phyloP scores from a whole-genome alignment of 371 early-diverging fungal genomes.

The Encephalitozoon romaleae region DNA sequence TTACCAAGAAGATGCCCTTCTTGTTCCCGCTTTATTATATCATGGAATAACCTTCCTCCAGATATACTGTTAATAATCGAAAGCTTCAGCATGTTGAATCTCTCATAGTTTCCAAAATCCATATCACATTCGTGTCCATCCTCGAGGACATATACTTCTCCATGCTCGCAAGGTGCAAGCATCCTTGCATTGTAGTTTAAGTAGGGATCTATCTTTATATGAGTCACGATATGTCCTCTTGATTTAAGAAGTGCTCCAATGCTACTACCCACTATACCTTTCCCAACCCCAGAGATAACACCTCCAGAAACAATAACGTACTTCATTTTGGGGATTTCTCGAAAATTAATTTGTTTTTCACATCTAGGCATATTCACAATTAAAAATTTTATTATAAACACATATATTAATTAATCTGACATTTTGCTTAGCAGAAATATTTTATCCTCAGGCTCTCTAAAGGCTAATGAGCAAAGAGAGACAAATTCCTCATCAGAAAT shows the following conservation, averaged over 20 bases:
- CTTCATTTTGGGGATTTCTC: conserved; percentile 50
- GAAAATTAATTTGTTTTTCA: not conserved
- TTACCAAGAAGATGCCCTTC: conserved; percentile 91
- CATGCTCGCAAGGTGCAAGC: conserved; percentile 84
- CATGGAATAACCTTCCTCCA: conserved; percentile 88
- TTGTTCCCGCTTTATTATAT: conserved; percentile 82
- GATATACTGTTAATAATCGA: conserved; percentile 91
- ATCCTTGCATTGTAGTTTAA: conserved; percentile 96
- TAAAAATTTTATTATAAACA: not conserved
- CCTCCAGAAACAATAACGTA: conserved; percentile 95
- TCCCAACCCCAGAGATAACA: conserved; percentile 94
- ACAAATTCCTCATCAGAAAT: not conserved
- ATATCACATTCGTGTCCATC: conserved; percentile 98
- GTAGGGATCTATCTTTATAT: conserved; percentile 98
- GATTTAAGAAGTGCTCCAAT: conserved; percentile 87
- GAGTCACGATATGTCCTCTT: conserved; percentile 79
- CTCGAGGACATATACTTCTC: conserved; percentile 93
- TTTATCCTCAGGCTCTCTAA: not conserved
- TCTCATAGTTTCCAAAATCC: conserved; percentile 96
- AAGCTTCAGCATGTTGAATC: conserved; percentile 81
- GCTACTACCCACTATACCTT: conserved; percentile 91
- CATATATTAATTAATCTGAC: not conserved
- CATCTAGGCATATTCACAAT: not conserved
- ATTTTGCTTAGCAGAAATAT: not conserved
- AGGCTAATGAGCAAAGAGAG: not conserved